These are phyloP conservation scores for Dimargaris verticillata DNA, from an alignment of 192 early-diverging fungal species.

Conservation along the genomic window DNA sequence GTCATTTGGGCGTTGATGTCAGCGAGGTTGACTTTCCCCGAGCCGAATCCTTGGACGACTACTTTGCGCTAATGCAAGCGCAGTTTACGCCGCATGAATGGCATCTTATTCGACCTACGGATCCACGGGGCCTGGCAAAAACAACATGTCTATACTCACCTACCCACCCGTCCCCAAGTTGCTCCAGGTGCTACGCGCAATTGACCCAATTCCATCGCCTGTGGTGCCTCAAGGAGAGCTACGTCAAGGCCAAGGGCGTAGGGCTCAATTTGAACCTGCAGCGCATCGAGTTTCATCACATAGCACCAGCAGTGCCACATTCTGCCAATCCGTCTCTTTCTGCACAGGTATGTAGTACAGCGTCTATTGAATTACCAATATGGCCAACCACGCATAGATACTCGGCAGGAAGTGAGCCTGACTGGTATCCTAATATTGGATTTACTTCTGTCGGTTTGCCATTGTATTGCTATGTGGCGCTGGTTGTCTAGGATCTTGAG, in stretches of 20 bases:
- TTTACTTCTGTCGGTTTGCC: not conserved
- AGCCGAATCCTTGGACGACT: not conserved
- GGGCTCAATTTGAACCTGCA: conserved; percentile 20
- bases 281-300: conserved; percentile 15
- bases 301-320: not conserved
- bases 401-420: not conserved
- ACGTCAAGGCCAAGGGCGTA: conserved; percentile 22
- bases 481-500: not conserved
- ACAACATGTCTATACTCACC: too few species aligned
- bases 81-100: conserved; percentile 11
- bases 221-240: conserved; percentile 26
- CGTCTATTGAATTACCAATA: not conserved
- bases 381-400: not conserved
- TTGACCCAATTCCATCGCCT: conserved; percentile 14
- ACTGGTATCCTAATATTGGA: not conserved
- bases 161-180: not conserved
- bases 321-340: too few species aligned
- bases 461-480: not conserved
- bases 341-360: not conserved
- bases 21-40: not conserved
- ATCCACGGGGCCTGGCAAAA: not conserved
- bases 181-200: too few species aligned
- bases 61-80: not conserved
- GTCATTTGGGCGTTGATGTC: conserved; percentile 19
- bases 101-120: conserved; percentile 1